Evolutionary conservation across 495 filamentous ascomycete genomes (phyloP).

Genomic region (Hyphodiscus hymeniophilus): DNA sequence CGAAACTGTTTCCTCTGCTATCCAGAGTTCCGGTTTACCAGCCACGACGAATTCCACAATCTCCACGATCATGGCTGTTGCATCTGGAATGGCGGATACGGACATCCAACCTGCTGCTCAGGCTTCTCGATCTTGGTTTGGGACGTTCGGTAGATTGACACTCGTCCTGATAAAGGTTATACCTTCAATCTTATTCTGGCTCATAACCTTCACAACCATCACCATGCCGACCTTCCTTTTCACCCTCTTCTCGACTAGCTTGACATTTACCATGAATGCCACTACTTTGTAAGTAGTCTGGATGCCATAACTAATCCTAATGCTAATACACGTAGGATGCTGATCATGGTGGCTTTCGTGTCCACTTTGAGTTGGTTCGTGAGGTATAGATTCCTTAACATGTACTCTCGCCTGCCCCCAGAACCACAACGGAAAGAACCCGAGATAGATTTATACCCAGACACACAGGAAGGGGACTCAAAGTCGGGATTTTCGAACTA

Average conservation of each 20-base stretch:
- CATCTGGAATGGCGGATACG: constrained; percentile 1
- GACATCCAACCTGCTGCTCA: constrained; percentile 13
- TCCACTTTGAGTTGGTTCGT: constrained; percentile 88
- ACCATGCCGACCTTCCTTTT: constrained; percentile 86
- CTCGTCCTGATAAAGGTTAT: constrained; percentile 53
- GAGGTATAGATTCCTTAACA: constrained; percentile 87
- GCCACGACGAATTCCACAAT: constrained; percentile 9
- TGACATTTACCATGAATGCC: constrained; percentile 97
- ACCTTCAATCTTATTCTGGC: constrained; percentile 71
- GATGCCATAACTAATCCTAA: constrained; percentile 1
- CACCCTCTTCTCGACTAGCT: constrained; percentile 85
- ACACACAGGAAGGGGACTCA: constrained; percentile 78
- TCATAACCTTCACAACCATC: constrained; percentile 78
- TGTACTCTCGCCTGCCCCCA: constrained; percentile 87
- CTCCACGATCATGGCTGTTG: constrained; percentile 4
- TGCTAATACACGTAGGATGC: constrained; percentile 43
- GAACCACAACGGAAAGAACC: constrained; percentile 95
- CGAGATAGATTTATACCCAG: constrained; percentile 88
- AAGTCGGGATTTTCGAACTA: constrained; percentile 92
- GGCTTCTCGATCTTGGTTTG: constrained; percentile 32
- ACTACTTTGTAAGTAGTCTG: constrained; percentile 67
- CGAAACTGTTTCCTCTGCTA: constrained; percentile 8
- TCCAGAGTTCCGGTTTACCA: constrained; percentile 11
- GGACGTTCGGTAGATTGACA: constrained; percentile 35
- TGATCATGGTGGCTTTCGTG: constrained; percentile 67